Conservation (phyloP, 2,329 filamentous ascomycete genomes). For the Fusarium mangiferae region DNA sequence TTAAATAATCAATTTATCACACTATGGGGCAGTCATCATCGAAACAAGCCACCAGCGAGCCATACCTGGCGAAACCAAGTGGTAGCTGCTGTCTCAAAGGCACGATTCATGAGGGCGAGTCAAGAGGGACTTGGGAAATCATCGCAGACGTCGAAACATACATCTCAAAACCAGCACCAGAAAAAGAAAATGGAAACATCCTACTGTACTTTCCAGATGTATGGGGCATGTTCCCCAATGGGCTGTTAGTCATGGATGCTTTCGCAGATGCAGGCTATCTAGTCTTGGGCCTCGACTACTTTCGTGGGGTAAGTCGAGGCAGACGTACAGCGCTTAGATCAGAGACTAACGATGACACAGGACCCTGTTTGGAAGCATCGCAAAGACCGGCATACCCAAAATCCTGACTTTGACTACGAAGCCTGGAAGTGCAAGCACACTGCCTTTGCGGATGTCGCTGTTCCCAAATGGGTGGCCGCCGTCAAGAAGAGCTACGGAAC, state of each 20-base stretch:
- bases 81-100: slow-evolving; percentile 1
- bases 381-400: background rate
- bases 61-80: background rate
- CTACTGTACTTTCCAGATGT: slow-evolving; percentile 7
- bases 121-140: background rate
- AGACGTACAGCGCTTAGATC: background rate
- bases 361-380: slow-evolving; percentile 12
- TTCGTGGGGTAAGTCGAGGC: background rate
- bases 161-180: background rate
- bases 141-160: slow-evolving; percentile 1
- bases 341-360: background rate
- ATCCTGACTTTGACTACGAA: slow-evolving; percentile 1
- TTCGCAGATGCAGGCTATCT: slow-evolving; percentile 7
- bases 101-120: background rate
- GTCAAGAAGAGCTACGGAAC: background rate
- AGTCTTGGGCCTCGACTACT: slow-evolving; percentile 6
- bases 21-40: background rate
- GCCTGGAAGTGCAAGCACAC: slow-evolving; percentile 6
- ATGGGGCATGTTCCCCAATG: slow-evolving; percentile 11
- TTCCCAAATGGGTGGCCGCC: background rate
- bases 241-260: slow-evolving; percentile 2
- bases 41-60: background rate
- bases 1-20: background rate
- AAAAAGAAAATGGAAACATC: background rate
- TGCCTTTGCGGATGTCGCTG: background rate